These are phyloP conservation scores for Neodidymelliopsis sp. DNA, from an alignment of 2,329 filamentous ascomycete species.

Conservation along the genomic window DNA sequence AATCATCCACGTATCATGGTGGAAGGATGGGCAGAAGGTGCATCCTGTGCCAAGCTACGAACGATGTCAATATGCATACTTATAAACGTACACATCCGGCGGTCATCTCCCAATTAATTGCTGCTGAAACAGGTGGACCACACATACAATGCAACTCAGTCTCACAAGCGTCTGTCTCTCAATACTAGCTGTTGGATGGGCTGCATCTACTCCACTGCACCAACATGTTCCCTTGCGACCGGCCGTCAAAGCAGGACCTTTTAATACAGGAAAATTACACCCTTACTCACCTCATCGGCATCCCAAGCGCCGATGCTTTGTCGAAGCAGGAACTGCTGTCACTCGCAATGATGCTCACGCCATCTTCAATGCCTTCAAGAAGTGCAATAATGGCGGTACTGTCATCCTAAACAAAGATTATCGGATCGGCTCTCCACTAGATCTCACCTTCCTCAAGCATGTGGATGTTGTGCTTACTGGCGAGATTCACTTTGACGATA, in stretches of 20 bases:
- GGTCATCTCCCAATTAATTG: too few species aligned
- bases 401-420: constrained; percentile 49
- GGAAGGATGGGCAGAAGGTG: too few species aligned
- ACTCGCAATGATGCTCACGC: constrained; percentile 53
- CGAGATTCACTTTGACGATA: constrained; percentile 64
- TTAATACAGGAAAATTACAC: neutral
- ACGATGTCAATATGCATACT: too few species aligned
- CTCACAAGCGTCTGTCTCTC: neutral
- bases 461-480: constrained; percentile 61
- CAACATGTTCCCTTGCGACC: neutral
- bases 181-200: neutral
- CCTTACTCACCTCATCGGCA: constrained; percentile 7
- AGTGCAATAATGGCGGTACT: constrained; percentile 66
- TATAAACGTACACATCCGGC: too few species aligned
- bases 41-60: neutral
- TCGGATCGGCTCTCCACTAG: constrained; percentile 64
- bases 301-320: constrained; percentile 6
- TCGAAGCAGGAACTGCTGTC: constrained; percentile 27
- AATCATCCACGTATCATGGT: constrained; percentile 3
- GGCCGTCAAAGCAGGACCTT: neutral
- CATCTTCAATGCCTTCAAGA: constrained; percentile 59
- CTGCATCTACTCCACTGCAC: neutral
- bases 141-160: neutral
- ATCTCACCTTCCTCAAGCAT: constrained; percentile 66
- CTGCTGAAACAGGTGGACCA: neutral